Conservation (phyloP, 1,284 basidiomycete species). For the Trichosporon inkin region DNA sequence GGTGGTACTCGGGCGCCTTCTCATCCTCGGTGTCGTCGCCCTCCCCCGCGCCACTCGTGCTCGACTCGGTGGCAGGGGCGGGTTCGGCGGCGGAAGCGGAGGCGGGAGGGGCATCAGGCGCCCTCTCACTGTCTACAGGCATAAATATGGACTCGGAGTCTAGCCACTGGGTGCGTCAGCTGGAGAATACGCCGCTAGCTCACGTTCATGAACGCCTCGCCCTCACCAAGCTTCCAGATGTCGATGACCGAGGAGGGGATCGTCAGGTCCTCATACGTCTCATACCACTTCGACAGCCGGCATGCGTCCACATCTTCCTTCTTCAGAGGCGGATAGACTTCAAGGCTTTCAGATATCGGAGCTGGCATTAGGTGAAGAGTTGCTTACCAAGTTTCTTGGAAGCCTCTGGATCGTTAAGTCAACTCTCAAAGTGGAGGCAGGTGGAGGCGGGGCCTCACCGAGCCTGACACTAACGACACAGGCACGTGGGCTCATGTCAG, state of each 20-base stretch:
- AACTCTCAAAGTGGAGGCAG: slow-evolving; percentile 15
- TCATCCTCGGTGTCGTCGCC: neutral
- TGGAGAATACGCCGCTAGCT: slow-evolving; percentile 33
- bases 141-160: slow-evolving; percentile 45
- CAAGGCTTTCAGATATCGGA: neutral
- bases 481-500: slow-evolving; percentile 5
- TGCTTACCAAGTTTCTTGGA: neutral
- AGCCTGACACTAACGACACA: neutral
- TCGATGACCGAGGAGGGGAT: slow-evolving; percentile 75
- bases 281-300: slow-evolving; percentile 86
- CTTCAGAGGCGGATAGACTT: slow-evolving; percentile 17
- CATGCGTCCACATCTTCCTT: slow-evolving; percentile 55
- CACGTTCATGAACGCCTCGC: slow-evolving; percentile 72
- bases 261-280: slow-evolving; percentile 63
- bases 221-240: slow-evolving; percentile 75
- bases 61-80: neutral
- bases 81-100: neutral
- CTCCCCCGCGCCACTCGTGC: neutral
- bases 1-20: slow-evolving; percentile 51
- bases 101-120: neutral
- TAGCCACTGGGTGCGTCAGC: slow-evolving; percentile 26
- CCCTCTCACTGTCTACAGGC: slow-evolving; percentile 55
- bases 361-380: slow-evolving; percentile 16
- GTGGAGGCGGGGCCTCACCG: neutral
- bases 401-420: neutral